Evolutionary conservation across 768 basidiomycete species (phyloP), one percentile per base, ranked within the genome.

Genomic region (Suillus hirtellus): DNA sequence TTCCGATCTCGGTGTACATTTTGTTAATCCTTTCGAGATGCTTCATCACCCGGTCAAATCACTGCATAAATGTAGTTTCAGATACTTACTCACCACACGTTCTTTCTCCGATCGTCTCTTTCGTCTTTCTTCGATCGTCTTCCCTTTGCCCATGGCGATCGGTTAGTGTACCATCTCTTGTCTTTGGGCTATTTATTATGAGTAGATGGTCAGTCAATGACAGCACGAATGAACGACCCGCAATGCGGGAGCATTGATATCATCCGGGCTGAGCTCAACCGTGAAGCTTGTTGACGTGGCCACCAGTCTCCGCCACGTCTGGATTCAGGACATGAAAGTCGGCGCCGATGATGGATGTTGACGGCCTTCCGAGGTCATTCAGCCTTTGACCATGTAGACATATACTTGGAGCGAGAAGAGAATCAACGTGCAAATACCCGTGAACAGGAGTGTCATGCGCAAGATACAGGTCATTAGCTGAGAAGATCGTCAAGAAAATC

Each of bases 401-500:
- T 27, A 15, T 49, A 49, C 47, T 24, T 49, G 24, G 24, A 27
- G 24, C 14, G 6, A 49, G 47, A 49, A 15, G 24, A 49, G 24
- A 49, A 49, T 15, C 14, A 15, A 21, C 11, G 1, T n/a, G n/a
- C n/a, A n/a, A n/a, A n/a, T n/a, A n/a, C 47, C 24, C 47, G 14
- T 15, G 21, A 24, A 27, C 24, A 15, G 7, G 24, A 49, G 7
- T 24, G 46, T 49, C 24, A 27, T 27, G 24, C 12, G 24, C 47
- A 49, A 49, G 24, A 49, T 27, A 49, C 47, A 37, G 11, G 8
- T 59, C 46, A 24, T 77, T 71, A 83, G n/a, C 73, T 72, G 10
- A 91, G 69, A 4, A 91, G 71, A 43, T 89, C 88, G 64, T 91
- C 89, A 35, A 91, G 74, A 68, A 89, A 92, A 49, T 86, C 87